Percentiles rank a stretch among this genome's conserved stretches.
phyloP scores from a whole-genome alignment of 306 rosid genomes.

The Vigna hirtella region DNA sequence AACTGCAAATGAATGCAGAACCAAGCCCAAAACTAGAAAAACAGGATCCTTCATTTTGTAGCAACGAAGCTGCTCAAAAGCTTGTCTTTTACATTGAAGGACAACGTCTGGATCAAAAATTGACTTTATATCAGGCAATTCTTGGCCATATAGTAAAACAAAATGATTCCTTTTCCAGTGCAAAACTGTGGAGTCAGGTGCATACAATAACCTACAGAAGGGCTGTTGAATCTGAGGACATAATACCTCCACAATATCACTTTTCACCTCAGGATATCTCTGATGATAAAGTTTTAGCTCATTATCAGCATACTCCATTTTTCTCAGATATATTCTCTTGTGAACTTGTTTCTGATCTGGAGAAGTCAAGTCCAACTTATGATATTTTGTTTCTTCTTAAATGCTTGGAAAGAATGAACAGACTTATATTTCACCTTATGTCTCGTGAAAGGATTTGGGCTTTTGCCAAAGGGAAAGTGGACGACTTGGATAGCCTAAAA shows the following conservation, averaged over 20 bases:
- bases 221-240: conserved; percentile 50
- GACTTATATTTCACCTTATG: conserved; percentile 71
- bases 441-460: conserved; percentile 83
- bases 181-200: conserved; percentile 77
- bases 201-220: conserved; percentile 74
- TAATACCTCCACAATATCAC: conserved; percentile 45
- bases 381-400: conserved; percentile 78
- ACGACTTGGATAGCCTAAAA: conserved; percentile 68
- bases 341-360: conserved; percentile 82
- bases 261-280: conserved; percentile 47
- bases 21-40: conserved; percentile 51
- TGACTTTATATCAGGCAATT: conserved; percentile 88
- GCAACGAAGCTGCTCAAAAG: conserved; percentile 59
- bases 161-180: conserved; percentile 57
- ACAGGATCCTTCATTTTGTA: conserved; percentile 55
- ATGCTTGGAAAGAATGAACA: conserved; percentile 83
- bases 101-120: conserved; percentile 62
- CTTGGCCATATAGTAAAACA: conserved; percentile 70
- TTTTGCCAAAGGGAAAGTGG: conserved; percentile 81
- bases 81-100: conserved; percentile 80
- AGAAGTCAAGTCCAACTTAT: conserved; percentile 71
- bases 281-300: conserved; percentile 50
- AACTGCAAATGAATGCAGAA: conserved; percentile 53
- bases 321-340: conserved; percentile 66
- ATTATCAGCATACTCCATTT: conserved; percentile 64